Conservation (phyloP, 2,329 filamentous ascomycete genomes). For the Calonectria montana region DNA sequence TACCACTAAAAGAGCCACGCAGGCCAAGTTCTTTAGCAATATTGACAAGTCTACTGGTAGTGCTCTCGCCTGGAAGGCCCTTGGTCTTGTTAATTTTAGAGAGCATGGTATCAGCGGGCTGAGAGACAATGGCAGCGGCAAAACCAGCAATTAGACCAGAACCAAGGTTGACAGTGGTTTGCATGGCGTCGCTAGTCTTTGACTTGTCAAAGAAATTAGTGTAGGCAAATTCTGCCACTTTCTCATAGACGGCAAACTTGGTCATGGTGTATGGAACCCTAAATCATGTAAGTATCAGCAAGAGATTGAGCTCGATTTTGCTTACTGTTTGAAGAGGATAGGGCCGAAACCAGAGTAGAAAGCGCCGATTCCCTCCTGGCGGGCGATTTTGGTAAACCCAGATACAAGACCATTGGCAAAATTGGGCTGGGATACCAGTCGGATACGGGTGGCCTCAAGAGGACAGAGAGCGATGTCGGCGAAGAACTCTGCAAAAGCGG, state of each 20-base stretch:
- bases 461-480: conserved; percentile 88
- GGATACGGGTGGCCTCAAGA: conserved; percentile 92
- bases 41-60: conserved; percentile 83
- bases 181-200: conserved; percentile 48
- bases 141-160: conserved; percentile 71
- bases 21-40: conserved; percentile 47
- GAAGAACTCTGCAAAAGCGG: conserved; percentile 74
- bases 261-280: conserved; percentile 1
- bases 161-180: conserved; percentile 84
- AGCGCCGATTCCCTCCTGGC: background rate
- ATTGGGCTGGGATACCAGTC: conserved; percentile 85
- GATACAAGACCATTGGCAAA: background rate
- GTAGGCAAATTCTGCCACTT: background rate
- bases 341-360: conserved; percentile 1
- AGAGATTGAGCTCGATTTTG: too few species aligned
- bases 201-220: background rate
- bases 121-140: conserved; percentile 86
- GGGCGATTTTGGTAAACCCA: background rate
- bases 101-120: conserved; percentile 94
- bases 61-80: conserved; percentile 87
- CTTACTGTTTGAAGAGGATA: background rate
- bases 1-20: background rate
- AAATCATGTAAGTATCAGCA: background rate
- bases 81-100: conserved; percentile 97
- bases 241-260: background rate